Conservation (phyloP, 495 filamentous ascomycete genomes). For the Articulospora tetracladia region DNA sequence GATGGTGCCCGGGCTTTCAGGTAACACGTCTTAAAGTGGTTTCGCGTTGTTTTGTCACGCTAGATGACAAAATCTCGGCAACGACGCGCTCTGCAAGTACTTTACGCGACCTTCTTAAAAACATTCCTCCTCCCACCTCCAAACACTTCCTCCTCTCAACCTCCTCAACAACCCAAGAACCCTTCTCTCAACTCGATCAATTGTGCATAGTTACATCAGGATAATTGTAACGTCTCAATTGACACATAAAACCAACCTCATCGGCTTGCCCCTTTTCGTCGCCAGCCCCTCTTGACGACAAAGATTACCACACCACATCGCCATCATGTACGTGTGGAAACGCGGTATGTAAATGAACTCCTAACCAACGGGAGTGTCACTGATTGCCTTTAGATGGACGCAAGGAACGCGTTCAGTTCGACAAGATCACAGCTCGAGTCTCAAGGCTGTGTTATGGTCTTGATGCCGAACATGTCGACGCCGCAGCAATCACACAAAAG, state of each 20-base stretch:
- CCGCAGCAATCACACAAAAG: conserved; percentile 96
- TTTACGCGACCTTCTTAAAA: conserved; percentile 11
- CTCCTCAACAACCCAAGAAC: conserved; percentile 14
- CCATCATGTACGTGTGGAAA: conserved; percentile 56
- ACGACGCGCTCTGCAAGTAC: background rate
- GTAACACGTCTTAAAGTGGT: conserved; percentile 22
- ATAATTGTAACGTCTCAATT: background rate
- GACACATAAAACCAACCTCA: conserved; percentile 2
- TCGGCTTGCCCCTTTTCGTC: background rate
- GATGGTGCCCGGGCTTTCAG: background rate
- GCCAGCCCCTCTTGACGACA: conserved; percentile 1
- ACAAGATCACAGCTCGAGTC: conserved; percentile 99
- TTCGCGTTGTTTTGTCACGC: conserved; percentile 22
- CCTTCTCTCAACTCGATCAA: conserved; percentile 3
- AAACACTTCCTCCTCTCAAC: conserved; percentile 2
- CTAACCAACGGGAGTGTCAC: background rate
- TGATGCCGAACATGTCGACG: conserved; percentile 94
- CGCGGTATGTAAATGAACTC: conserved; percentile 43
- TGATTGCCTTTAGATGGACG: conserved; percentile 72
- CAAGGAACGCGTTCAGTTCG: conserved; percentile 99
- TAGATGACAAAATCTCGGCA: conserved; percentile 3
- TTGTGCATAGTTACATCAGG: conserved; percentile 15
- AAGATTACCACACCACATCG: conserved; percentile 10
- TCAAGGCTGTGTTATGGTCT: conserved; percentile 96
- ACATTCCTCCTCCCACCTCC: conserved; percentile 14